phyloP scores from a whole-genome alignment of 768 basidiomycete species.

The Termitomyces sp. region DNA sequence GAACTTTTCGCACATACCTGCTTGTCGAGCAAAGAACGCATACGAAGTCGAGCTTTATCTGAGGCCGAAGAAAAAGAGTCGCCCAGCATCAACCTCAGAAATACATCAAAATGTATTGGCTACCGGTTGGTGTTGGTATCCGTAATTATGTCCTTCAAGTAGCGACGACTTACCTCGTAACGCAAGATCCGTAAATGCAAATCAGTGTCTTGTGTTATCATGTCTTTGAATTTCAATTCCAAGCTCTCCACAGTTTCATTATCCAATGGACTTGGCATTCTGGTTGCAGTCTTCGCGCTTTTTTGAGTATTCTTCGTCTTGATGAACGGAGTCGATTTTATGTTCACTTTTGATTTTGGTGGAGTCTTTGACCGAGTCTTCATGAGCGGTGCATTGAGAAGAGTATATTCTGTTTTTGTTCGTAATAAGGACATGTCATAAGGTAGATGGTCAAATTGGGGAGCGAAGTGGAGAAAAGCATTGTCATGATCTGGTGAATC shows the following conservation, averaged over 20 bases:
- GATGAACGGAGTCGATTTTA: not conserved
- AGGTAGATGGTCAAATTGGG: slow-evolving; percentile 10
- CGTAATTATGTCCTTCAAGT: not conserved
- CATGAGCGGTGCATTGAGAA: not conserved
- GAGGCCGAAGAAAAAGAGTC: slow-evolving; percentile 17
- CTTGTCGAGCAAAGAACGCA: slow-evolving; percentile 51
- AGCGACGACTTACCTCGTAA: slow-evolving; percentile 46
- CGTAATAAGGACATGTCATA: not conserved
- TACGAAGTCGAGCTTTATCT: slow-evolving; percentile 29
- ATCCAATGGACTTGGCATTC: slow-evolving; percentile 13
- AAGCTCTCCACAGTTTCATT: slow-evolving; percentile 33
- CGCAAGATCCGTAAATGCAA: slow-evolving; percentile 57
- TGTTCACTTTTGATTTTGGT: not conserved
- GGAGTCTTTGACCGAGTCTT: not conserved
- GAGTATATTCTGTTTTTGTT: not conserved
- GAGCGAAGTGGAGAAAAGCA: slow-evolving; percentile 31
- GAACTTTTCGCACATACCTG: slow-evolving; percentile 32
- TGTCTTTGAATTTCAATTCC: slow-evolving; percentile 34
- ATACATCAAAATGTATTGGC: slow-evolving; percentile 57
- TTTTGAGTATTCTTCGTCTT: slow-evolving; percentile 3
- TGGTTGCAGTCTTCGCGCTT: slow-evolving; percentile 9
- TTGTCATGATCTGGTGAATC: slow-evolving; percentile 18
- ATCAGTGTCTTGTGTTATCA: slow-evolving; percentile 38
- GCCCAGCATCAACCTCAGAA: slow-evolving; percentile 37
- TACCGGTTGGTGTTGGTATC: slow-evolving; percentile 17